These are phyloP conservation scores for Penstemon eatonii DNA, from an alignment of 257 asterid genomes.

Conservation along the genomic window DNA sequence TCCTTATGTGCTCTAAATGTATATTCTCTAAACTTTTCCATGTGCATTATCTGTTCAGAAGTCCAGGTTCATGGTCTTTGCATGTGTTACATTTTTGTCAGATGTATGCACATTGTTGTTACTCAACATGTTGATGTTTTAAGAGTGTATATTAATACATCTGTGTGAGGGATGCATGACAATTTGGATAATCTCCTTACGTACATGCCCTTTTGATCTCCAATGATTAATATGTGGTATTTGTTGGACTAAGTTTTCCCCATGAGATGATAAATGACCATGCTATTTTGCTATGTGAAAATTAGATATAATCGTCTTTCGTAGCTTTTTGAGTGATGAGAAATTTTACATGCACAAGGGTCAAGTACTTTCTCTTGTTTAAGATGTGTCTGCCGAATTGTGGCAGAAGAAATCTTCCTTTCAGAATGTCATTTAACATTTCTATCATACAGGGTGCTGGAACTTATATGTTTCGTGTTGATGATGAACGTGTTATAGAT, in stretches of 20 bases:
- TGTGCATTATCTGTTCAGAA: slow-evolving; percentile 14
- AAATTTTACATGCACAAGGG: slow-evolving; percentile 14
- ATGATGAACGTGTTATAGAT: slow-evolving; percentile 87
- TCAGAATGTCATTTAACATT: slow-evolving; percentile 20
- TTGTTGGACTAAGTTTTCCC: neutral
- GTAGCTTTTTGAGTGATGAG: slow-evolving; percentile 21
- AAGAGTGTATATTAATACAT: slow-evolving; percentile 2
- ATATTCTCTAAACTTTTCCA: slow-evolving; percentile 15
- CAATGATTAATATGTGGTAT: neutral
- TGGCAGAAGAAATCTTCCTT: slow-evolving; percentile 19
- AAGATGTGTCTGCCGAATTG: slow-evolving; percentile 13
- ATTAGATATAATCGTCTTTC: slow-evolving; percentile 15
- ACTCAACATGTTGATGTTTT: slow-evolving; percentile 11
- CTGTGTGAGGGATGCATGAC: neutral
- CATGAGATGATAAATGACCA: slow-evolving; percentile 11
- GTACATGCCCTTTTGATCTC: neutral
- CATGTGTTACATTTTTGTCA: slow-evolving; percentile 7
- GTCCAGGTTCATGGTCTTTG: slow-evolving; percentile 1
- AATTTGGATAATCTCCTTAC: neutral
- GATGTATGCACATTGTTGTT: slow-evolving; percentile 11
- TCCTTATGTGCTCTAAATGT: slow-evolving; percentile 5
- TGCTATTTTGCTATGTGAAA: neutral
- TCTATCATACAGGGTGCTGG: slow-evolving; percentile 87
- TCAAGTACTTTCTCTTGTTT: slow-evolving; percentile 12
- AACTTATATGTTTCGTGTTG: slow-evolving; percentile 94